These are phyloP conservation scores for Tilletia caries DNA, from an alignment of 1,284 basidiomycete species.

Conservation along the genomic window DNA sequence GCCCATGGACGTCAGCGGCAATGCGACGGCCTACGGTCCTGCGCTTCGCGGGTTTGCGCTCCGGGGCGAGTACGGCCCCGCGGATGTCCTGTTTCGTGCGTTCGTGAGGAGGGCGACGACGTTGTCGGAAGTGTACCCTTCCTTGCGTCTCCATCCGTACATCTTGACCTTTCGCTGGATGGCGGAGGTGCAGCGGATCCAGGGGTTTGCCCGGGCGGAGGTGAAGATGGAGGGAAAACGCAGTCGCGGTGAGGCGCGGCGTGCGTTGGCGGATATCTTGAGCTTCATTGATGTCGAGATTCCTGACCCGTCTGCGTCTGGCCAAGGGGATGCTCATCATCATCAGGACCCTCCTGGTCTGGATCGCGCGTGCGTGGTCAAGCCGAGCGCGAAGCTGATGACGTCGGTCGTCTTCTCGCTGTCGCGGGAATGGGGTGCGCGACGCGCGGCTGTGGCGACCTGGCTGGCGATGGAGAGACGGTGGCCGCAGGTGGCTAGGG, in stretches of 20 bases:
- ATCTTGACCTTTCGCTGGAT: not conserved
- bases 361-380: not conserved
- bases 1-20: not conserved
- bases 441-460: not conserved
- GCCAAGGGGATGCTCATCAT: too few species aligned
- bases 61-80: not conserved
- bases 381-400: conserved; percentile 1
- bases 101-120: not conserved
- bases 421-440: not conserved
- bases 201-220: not conserved
- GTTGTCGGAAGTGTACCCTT: not conserved
- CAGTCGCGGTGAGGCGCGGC: not conserved
- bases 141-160: not conserved
- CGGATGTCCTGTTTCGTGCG: not conserved
- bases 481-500: not conserved
- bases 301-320: not conserved
- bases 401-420: not conserved
- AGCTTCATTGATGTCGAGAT: not conserved
- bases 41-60: not conserved
- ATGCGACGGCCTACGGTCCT: not conserved
- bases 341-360: too few species aligned
- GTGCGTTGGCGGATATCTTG: not conserved
- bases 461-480: conserved; percentile 5
- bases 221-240: not conserved
- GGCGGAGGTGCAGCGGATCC: not conserved